A percentile compares a stretch with the other conserved stretches of the same genome.
Conservation (phyloP, 495 filamentous ascomycete genomes). For the Delitschia confertaspora region DNA sequence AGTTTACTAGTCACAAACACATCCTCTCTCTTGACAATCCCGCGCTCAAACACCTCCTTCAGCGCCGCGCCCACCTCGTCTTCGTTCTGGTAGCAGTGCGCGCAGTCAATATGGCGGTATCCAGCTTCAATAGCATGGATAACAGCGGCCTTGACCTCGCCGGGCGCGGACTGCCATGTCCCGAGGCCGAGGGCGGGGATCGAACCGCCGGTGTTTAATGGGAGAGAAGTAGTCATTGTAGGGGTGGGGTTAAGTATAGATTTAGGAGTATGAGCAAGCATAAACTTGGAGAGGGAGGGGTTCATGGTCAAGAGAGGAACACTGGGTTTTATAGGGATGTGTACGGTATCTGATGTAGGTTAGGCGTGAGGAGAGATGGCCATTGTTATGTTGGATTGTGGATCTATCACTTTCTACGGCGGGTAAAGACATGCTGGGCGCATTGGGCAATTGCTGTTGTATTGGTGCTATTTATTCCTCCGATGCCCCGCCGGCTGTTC, state of each 20-base stretch:
- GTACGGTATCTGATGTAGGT: no score
- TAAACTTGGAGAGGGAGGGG: slow-evolving; percentile 30
- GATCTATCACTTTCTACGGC: no score
- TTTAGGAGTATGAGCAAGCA: slow-evolving; percentile 30
- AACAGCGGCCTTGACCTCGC: slow-evolving; percentile 43
- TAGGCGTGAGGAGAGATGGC: no score
- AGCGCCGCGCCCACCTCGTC: slow-evolving; percentile 45
- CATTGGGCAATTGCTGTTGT: background rate
- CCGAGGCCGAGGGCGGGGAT: slow-evolving; percentile 72
- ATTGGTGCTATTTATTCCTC: slow-evolving; percentile 8
- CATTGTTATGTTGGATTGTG: no score
- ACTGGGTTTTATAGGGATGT: background rate
- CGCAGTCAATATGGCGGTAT: slow-evolving; percentile 37
- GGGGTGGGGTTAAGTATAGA: slow-evolving; percentile 29
- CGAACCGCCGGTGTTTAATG: slow-evolving; percentile 65
- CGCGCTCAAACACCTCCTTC: slow-evolving; percentile 54
- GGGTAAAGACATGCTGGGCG: slow-evolving; percentile 3
- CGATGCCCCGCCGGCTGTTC: slow-evolving; percentile 10
- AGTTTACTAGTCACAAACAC: slow-evolving; percentile 78
- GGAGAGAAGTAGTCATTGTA: slow-evolving; percentile 42
- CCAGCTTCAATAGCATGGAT: slow-evolving; percentile 33
- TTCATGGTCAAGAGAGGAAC: slow-evolving; percentile 26
- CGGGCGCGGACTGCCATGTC: slow-evolving; percentile 61
- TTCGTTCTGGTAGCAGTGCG: slow-evolving; percentile 41
- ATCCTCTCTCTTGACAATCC: slow-evolving; percentile 62